Percentiles rank a stretch among this genome's conserved stretches.
These are phyloP conservation scores for Thymus mandschuricus DNA, from an alignment of 257 asterid species.

Conservation along the genomic window DNA sequence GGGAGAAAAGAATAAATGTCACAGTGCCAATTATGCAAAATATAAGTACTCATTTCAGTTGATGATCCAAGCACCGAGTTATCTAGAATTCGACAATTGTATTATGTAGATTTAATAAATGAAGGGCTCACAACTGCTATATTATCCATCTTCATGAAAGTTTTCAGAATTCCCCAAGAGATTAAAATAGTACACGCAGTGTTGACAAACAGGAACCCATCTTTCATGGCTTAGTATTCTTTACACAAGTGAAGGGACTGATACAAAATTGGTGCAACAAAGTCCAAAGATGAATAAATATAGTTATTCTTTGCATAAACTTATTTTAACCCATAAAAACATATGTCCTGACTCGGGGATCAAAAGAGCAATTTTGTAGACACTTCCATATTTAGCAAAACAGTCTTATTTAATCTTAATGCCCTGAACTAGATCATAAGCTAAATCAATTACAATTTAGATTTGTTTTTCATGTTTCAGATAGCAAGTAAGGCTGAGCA, in stretches of 20 bases:
- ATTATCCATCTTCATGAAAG: conserved; percentile 2
- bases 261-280: conserved; percentile 3
- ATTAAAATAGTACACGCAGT: not conserved
- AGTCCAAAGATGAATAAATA: conserved; percentile 20
- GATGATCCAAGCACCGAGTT: no score
- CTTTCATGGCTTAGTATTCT: conserved; percentile 7
- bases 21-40: conserved; percentile 2
- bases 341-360: not conserved
- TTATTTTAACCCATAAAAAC: not conserved
- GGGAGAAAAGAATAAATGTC: conserved; percentile 17
- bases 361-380: not conserved
- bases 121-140: conserved; percentile 10
- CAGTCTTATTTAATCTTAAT: conserved; percentile 1
- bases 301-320: not conserved
- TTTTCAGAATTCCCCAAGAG: not conserved
- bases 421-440: conserved; percentile 9
- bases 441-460: conserved; percentile 14
- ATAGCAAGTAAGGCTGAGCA: conserved; percentile 12
- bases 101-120: conserved; percentile 4
- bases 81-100: no score
- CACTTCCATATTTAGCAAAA: not conserved
- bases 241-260: not conserved
- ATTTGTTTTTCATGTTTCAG: conserved; percentile 6
- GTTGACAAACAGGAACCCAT: conserved; percentile 19
- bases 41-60: conserved; percentile 5